Evolutionary conservation across 352 stramenopile genomes (phyloP).

Genomic region (Globisporangium cylindrosporum): DNA sequence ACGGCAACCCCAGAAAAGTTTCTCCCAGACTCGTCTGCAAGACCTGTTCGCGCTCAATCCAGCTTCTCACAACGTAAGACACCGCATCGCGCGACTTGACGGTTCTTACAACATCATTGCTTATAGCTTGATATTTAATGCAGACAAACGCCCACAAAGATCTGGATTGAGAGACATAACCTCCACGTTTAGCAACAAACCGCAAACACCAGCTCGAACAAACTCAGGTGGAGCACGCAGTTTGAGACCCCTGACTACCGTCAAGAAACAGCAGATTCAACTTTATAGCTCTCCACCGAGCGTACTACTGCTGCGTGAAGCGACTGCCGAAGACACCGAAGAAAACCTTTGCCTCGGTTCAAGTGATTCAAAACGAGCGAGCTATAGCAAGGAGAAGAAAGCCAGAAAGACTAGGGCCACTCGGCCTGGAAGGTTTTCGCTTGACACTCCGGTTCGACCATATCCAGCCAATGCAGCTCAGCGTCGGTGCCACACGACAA

Average conservation of each 20-base stretch:
- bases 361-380: not conserved
- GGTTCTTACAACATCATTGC: not conserved
- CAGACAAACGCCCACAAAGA: not conserved
- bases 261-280: not conserved
- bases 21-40: slow-evolving; percentile 1
- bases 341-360: not conserved
- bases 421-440: slow-evolving; percentile 36
- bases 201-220: not conserved
- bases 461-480: not conserved
- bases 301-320: not conserved
- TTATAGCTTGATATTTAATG: not conserved
- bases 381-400: not conserved
- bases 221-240: not conserved
- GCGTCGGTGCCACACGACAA: slow-evolving; percentile 32
- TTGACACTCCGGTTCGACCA: slow-evolving; percentile 23
- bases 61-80: slow-evolving; percentile 3
- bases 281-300: not conserved
- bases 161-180: slow-evolving; percentile 7
- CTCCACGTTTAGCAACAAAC: not conserved
- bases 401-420: not conserved
- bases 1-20: not conserved
- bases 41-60: not conserved
- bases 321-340: not conserved
- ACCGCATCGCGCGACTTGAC: not conserved
- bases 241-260: not conserved